These are phyloP conservation scores for Wickerhamomyces bovis DNA, from an alignment of 805 yeast species.

Conservation along the genomic window DNA sequence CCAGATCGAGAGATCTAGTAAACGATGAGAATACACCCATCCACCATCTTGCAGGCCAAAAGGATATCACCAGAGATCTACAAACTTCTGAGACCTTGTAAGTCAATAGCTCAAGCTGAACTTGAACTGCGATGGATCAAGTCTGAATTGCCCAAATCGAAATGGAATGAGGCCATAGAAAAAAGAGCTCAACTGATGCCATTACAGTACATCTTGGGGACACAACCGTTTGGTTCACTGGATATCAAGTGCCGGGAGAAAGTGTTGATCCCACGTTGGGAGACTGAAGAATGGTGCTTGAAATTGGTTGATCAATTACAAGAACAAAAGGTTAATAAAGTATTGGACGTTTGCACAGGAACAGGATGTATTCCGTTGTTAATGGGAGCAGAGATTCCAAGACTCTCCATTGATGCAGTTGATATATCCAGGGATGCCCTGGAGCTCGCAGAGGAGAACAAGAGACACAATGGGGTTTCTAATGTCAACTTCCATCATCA, in stretches of 20 bases:
- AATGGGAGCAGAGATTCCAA: conserved; percentile 34
- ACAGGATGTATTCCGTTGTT: conserved; percentile 78
- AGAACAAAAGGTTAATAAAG: conserved; percentile 8
- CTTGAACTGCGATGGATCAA: conserved; percentile 61
- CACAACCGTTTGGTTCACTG: conserved; percentile 80
- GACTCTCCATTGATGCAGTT: conserved; percentile 61
- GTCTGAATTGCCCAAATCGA: conserved; percentile 41
- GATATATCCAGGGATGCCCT: conserved; percentile 7
- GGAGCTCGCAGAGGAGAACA: conserved; percentile 42
- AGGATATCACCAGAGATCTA: conserved; percentile 10
- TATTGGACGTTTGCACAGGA: conserved; percentile 80
- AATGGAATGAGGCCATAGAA: conserved; percentile 48
- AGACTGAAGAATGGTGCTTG: conserved; percentile 86
- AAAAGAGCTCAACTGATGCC: conserved; percentile 56
- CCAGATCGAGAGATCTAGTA: too few species aligned
- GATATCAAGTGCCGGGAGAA: conserved; percentile 52
- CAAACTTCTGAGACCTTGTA: conserved; percentile 14
- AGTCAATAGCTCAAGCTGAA: conserved; percentile 34
- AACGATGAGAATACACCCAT: conserved; percentile 17
- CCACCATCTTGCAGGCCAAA: conserved; percentile 6
- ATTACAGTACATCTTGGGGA: conserved; percentile 75
- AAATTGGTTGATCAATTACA: conserved; percentile 29
- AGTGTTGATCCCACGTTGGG: conserved; percentile 89
- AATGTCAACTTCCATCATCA: conserved; percentile 7
- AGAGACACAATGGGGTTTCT: conserved; percentile 4